Evolutionary conservation across 257 asterid species (phyloP), one percentile per base, ranked within the genome.

Genomic region (Echium plantagineum): DNA sequence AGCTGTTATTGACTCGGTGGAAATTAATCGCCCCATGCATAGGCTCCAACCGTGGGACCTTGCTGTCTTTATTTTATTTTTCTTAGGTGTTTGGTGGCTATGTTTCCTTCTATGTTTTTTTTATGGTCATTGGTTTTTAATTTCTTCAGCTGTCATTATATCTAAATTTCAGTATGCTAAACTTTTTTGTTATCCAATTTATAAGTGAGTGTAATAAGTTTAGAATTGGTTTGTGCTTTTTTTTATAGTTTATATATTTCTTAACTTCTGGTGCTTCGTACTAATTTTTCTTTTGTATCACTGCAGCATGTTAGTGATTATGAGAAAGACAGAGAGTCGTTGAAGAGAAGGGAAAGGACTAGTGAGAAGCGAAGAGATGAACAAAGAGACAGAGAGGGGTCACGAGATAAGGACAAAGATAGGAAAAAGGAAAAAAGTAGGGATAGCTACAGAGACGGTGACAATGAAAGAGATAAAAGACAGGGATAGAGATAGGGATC

Each of bases 361-460:
- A 38, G 76, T 58, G 72, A 61, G 30, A 79, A 72, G 63, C 75
- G 78, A 49, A 81, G 72, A 42, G 87, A 81, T 42, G 67, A 67
- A 47, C 75, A 79, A 49, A 81, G 72, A 42, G 87, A 81, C 49
- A 70, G 71, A 47, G 82, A 63, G 59, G 78, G 67, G 70, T 78
- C 75, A 47, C 75, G 63, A 68, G 87, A 81, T 52, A 80, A 66
- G 66, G 84, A 75, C 12, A 77, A 80, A 65, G 83, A 67, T 17
- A 74, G 58, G 69, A 75, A 67, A 62, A 65, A 35, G 73, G 87
- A 68, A 55, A 65, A 42, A 79, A 71, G 21, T 63, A 71, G 26
- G 78, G 49, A 42, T 10, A 42, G 49, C 49, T 42, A 71, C 17
- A 62, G 71, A 31, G 85, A 69, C 19, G 51, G 74, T 13, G 85